Conservation (phyloP, 192 early-diverging fungal genomes). For the Entophlyctis luteolus region DNA sequence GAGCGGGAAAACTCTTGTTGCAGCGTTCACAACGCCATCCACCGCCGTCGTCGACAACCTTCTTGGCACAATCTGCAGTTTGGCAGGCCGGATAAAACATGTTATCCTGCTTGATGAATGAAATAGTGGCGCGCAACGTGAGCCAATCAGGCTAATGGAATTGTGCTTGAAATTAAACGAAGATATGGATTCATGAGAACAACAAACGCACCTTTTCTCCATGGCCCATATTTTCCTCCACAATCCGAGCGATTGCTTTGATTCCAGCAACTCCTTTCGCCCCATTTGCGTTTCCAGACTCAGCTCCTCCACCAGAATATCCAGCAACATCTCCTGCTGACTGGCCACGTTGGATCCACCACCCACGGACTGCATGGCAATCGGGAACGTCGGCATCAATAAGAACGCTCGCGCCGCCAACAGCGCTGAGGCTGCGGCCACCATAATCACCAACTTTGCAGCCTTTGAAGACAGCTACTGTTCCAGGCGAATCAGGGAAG, state of each 20-base stretch:
- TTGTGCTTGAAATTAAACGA: background rate
- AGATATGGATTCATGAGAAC: background rate
- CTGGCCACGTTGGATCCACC: slow-evolving; percentile 43
- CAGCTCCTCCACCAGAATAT: slow-evolving; percentile 10
- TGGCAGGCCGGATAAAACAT: slow-evolving; percentile 85
- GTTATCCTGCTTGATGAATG: slow-evolving; percentile 63
- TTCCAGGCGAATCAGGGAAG: slow-evolving; percentile 34
- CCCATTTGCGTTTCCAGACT: slow-evolving; percentile 35
- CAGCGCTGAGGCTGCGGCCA: slow-evolving; percentile 61
- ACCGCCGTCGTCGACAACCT: slow-evolving; percentile 63
- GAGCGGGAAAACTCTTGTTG: slow-evolving; percentile 60
- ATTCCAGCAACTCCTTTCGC: slow-evolving; percentile 42
- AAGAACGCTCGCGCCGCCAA: slow-evolving; percentile 41
- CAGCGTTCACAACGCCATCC: slow-evolving; percentile 94
- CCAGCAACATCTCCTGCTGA: background rate
- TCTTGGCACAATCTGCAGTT: slow-evolving; percentile 76
- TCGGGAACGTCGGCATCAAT: slow-evolving; percentile 77
- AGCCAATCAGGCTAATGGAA: slow-evolving; percentile 66
- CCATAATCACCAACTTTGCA: slow-evolving; percentile 83
- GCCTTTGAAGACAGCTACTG: slow-evolving; percentile 64
- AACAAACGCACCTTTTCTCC: slow-evolving; percentile 50
- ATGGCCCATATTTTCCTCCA: slow-evolving; percentile 65
- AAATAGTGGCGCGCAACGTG: slow-evolving; percentile 63
- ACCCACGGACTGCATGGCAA: slow-evolving; percentile 66
- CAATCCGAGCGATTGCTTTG: slow-evolving; percentile 66